Percentiles rank a stretch among this genome's conserved stretches.
phyloP scores from a whole-genome alignment of 2,329 filamentous ascomycete genomes.

The Ophiostoma australiae region DNA sequence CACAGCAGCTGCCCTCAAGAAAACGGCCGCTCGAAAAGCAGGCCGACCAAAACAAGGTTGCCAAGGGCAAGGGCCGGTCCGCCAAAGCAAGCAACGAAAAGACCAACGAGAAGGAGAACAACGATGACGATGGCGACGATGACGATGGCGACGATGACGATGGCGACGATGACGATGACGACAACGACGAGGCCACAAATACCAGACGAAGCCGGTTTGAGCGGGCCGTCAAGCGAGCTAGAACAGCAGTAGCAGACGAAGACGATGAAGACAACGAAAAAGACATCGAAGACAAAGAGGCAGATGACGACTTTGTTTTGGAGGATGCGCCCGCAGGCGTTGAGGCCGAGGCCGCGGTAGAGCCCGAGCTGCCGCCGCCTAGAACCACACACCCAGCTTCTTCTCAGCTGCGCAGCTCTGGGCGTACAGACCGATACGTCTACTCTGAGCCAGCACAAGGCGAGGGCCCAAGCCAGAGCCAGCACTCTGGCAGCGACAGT shows the following conservation, averaged over 20 bases:
- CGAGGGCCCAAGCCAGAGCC: background rate
- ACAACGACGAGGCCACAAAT: background rate
- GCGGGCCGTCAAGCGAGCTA: conserved; percentile 42
- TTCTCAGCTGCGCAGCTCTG: conserved; percentile 17
- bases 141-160: conserved; percentile 2
- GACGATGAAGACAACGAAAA: background rate
- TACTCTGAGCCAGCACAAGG: conserved; percentile 13
- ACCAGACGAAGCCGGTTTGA: conserved; percentile 30
- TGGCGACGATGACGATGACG: background rate
- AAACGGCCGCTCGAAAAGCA: conserved; percentile 53
- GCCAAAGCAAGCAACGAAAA: background rate
- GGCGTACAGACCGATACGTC: conserved; percentile 20
- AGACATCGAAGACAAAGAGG: background rate
- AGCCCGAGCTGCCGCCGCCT: background rate
- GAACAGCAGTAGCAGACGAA: conserved; percentile 7
- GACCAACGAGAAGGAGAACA: background rate
- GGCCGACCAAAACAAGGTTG: conserved; percentile 39
- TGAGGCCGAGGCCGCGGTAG: background rate
- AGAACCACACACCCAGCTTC: background rate
- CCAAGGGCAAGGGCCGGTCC: background rate
- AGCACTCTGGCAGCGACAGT: background rate
- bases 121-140: background rate
- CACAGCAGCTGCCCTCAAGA: conserved; percentile 25
- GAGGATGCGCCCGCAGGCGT: background rate
- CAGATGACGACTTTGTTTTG: background rate